phyloP scores from a whole-genome alignment of 148 eudicot genomes.

The Chenopodium berlandieri region DNA sequence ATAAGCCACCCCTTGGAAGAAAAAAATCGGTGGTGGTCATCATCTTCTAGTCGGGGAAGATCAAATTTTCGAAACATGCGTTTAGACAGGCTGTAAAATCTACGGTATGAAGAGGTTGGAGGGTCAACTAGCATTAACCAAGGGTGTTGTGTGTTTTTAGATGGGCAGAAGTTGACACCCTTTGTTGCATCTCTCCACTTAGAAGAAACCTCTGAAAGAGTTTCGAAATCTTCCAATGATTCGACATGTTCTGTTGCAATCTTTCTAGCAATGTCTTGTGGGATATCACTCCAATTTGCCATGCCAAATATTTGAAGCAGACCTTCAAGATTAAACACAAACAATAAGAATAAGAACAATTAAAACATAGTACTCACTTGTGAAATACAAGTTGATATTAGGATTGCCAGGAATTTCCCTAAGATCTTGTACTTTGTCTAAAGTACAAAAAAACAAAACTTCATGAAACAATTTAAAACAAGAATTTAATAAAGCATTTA shows the following conservation, averaged over 20 bases:
- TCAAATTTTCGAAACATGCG: background rate
- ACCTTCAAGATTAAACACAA: too few relatives aligned
- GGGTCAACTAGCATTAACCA: constrained; percentile 1
- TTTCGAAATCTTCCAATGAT: background rate
- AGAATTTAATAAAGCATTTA: too few relatives aligned
- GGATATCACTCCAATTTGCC: background rate
- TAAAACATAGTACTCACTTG: too few relatives aligned
- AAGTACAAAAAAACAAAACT: too few relatives aligned
- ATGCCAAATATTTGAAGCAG: background rate
- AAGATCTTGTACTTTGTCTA: too few relatives aligned
- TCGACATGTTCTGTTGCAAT: constrained; percentile 1
- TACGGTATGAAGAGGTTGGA: background rate
- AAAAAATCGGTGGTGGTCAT: background rate
- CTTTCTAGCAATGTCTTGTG: background rate
- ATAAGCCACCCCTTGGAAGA: background rate
- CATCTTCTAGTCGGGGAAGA: background rate
- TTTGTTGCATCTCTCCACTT: background rate
- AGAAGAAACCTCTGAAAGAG: background rate
- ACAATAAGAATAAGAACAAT: too few relatives aligned
- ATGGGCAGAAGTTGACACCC: background rate
- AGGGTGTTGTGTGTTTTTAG: background rate
- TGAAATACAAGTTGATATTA: too few relatives aligned
- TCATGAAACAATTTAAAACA: too few relatives aligned
- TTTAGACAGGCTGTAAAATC: background rate
- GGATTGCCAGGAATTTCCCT: too few relatives aligned